Conservation (phyloP, 2,329 filamentous ascomycete genomes). For the Metarhizium robertsii region DNA sequence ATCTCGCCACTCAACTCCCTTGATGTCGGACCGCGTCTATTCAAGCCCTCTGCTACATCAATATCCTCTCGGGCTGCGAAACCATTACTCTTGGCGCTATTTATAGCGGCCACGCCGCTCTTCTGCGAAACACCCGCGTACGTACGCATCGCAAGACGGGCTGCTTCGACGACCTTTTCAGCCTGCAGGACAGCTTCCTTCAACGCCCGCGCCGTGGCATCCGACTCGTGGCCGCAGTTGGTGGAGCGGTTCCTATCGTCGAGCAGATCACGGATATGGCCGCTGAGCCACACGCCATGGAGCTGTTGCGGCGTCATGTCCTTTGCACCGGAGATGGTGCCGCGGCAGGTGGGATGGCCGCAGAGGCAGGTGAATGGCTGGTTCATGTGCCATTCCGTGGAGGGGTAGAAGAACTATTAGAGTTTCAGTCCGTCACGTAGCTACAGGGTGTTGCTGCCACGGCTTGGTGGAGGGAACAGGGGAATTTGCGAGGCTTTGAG, state of each 20-base stretch:
- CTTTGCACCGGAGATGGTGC: conserved; percentile 53
- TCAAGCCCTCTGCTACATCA: conserved; percentile 10
- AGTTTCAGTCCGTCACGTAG: neutral
- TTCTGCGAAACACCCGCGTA: conserved; percentile 20
- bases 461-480: too few relatives aligned
- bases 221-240: conserved; percentile 13
- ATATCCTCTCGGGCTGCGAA: neutral
- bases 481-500: too few relatives aligned
- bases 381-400: conserved; percentile 65
- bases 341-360: conserved; percentile 45
- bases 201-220: conserved; percentile 33
- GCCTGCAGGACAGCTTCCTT: conserved; percentile 33
- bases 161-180: conserved; percentile 37
- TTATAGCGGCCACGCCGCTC: conserved; percentile 9
- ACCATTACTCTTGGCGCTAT: conserved; percentile 7
- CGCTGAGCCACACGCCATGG: conserved; percentile 51
- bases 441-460: too few relatives aligned
- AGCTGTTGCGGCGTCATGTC: conserved; percentile 47
- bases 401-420: conserved; percentile 61
- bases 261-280: conserved; percentile 48
- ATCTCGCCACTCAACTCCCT: conserved; percentile 51
- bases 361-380: conserved; percentile 63
- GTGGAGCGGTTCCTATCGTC: conserved; percentile 24
- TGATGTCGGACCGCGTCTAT: conserved; percentile 38
- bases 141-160: conserved; percentile 30